Evolutionary conservation across 371 early-diverging fungal species (phyloP).

Genomic region (Funneliformis caledonium): DNA sequence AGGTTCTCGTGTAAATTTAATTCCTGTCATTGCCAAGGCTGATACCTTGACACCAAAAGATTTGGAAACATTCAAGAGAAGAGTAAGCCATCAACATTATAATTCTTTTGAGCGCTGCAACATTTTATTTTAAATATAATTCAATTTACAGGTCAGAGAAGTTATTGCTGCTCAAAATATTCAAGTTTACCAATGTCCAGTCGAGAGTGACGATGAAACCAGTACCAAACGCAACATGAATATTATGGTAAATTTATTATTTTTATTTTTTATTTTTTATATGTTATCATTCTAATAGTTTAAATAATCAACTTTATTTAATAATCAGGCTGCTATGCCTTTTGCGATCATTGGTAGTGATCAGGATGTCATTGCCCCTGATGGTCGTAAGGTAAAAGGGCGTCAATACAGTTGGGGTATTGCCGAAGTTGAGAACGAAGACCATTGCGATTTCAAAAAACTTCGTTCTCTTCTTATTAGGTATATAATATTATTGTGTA

Average conservation of each 20-base stretch:
- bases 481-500: conserved; percentile 13
- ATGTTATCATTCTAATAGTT: conserved; percentile 6
- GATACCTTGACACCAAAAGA: conserved; percentile 89
- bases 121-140: not conserved
- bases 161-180: conserved; percentile 81
- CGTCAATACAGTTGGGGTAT: conserved; percentile 96
- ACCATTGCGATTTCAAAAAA: conserved; percentile 92
- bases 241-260: conserved; percentile 65
- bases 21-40: conserved; percentile 94
- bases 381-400: conserved; percentile 84
- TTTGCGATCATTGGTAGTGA: conserved; percentile 95
- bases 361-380: conserved; percentile 77
- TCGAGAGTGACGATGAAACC: conserved; percentile 89
- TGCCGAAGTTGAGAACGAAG: conserved; percentile 90
- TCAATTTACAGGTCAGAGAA: conserved; percentile 67
- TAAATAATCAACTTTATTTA: conserved; percentile 31
- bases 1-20: conserved; percentile 84
- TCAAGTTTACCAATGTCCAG: conserved; percentile 80
- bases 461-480: conserved; percentile 90
- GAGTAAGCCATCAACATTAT: conserved; percentile 51
- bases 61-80: conserved; percentile 81
- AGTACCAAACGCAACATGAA: conserved; percentile 79
- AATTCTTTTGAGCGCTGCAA: not conserved
- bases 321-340: conserved; percentile 78
- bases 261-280: not conserved